Evolutionary conservation across 441 rosid species (phyloP).

Genomic region (Adansonia gregorii): DNA sequence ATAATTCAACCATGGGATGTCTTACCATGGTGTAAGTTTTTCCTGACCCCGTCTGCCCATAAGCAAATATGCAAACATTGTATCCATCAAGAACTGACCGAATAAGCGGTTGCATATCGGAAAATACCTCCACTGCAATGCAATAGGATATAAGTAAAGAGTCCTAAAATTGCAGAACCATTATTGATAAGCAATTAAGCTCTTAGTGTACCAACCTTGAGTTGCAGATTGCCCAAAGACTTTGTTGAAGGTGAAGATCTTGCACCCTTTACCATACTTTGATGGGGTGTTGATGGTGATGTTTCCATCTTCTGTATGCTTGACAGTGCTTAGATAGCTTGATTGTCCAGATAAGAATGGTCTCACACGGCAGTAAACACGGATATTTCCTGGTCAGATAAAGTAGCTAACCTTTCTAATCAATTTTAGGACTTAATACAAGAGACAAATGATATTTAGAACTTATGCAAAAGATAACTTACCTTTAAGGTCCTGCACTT

Average conservation of each 20-base stretch:
- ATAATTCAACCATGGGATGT: constrained; percentile 17
- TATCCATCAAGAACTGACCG: constrained; percentile 80
- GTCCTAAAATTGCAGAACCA: constrained; percentile 18
- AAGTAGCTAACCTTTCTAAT: constrained; percentile 27
- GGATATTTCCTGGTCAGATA: constrained; percentile 69
- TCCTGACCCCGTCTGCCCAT: constrained; percentile 86
- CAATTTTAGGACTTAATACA: constrained; percentile 14
- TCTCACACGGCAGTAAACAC: constrained; percentile 94
- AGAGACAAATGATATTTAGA: constrained; percentile 14
- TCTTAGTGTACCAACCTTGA: constrained; percentile 60
- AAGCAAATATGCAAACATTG: constrained; percentile 84
- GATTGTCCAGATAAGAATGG: constrained; percentile 78
- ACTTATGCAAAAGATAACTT: constrained; percentile 23
- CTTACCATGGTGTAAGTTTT: constrained; percentile 91
- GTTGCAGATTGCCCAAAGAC: constrained; percentile 89
- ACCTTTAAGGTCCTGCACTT: constrained; percentile 95
- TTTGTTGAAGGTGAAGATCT: constrained; percentile 87
- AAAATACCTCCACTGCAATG: constrained; percentile 85
- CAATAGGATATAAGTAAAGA: constrained; percentile 23
- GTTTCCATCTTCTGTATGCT: constrained; percentile 71
- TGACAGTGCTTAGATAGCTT: constrained; percentile 61
- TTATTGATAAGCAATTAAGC: background rate
- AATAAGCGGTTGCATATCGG: constrained; percentile 75
- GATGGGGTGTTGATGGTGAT: constrained; percentile 72
- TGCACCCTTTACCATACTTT: constrained; percentile 73